Base-by-base conservation (phyloP, 768 basidiomycete species). In the Tricholoma hemisulphureum region DNA sequence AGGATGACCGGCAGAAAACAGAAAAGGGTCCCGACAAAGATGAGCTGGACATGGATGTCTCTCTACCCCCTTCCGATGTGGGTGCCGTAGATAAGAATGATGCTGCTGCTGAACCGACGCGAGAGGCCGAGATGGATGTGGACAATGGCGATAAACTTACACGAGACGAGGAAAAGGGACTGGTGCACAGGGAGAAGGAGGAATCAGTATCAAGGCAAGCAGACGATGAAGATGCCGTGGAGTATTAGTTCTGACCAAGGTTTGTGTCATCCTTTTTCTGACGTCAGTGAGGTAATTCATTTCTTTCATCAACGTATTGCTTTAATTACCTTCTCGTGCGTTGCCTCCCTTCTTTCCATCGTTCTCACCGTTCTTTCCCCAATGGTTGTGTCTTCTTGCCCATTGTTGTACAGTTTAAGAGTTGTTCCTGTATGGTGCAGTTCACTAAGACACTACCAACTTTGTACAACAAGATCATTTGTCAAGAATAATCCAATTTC, bases 221-320 rank as follows among this genome's bases (percentile, higher is more conserved):
- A 50, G 88, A 90, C 57, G 89, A 88, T 61, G 89, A 91, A 61
- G 89, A 91, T 67, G 89, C 88, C 10, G 88, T 91, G 45, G 89
- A 91, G 74, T 91, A 91, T 74, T 90, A 79, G 72, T 67, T 57
- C 60, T 59, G 32, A 65, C 51, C 54, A 65, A 58, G 61, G 65
- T 66, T 50, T 29, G 60, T 7, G 11, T 50, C 20, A 8, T 51
- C 32, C 21, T 32, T 31, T 23, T 4, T 28, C 18, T 37, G n/a
- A 26, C 10, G 13, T 16, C n/a, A 28, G 34, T 20, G 31, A 26
- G 21, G 28, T 24, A 6, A 37, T 57, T 5, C 51, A n/a, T 6
- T 8, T 13, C 58, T 57, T 16, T 51, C n/a, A 14, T 51, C 20
- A 4, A 14, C 29, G 60, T 65, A 62, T 57, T 56, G 53, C 50